These are phyloP conservation scores for Cajanus cajan DNA, from an alignment of 306 rosid genomes.

Conservation along the genomic window DNA sequence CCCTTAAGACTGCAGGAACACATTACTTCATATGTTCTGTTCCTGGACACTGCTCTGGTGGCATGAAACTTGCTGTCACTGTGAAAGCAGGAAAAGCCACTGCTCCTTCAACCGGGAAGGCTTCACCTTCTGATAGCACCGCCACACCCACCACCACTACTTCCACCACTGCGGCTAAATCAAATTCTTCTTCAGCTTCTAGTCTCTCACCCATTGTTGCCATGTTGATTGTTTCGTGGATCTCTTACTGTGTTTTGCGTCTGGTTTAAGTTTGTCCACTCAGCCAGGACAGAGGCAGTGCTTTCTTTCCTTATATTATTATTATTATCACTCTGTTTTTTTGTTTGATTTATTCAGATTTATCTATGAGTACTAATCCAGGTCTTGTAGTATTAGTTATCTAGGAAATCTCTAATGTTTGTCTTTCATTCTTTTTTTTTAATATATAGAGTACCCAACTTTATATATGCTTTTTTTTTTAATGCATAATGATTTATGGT, in stretches of 20 bases:
- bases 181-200: conserved; percentile 41
- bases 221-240: conserved; percentile 33
- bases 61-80: conserved; percentile 84
- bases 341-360: conserved; percentile 16
- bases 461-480: background rate
- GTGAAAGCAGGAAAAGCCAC: conserved; percentile 46
- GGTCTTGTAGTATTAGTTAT: background rate
- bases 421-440: background rate
- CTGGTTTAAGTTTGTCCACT: conserved; percentile 3
- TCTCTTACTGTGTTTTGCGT: conserved; percentile 28
- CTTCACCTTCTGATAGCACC: conserved; percentile 35
- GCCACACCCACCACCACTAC: conserved; percentile 41
- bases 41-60: conserved; percentile 66
- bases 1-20: conserved; percentile 65
- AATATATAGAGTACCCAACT: background rate
- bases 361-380: conserved; percentile 2
- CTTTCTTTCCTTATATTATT: conserved; percentile 24
- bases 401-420: conserved; percentile 1
- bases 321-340: background rate
- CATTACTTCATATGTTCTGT: conserved; percentile 73
- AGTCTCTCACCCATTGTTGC: conserved; percentile 34
- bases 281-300: conserved; percentile 92
- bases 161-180: conserved; percentile 29
- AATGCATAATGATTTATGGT: background rate
- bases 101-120: conserved; percentile 32